A percentile compares a stretch with the other conserved stretches of the same genome.
These are phyloP conservation scores for Theileria parva DNA, from an alignment of 169 alveolate genomes.

Conservation along the genomic window DNA sequence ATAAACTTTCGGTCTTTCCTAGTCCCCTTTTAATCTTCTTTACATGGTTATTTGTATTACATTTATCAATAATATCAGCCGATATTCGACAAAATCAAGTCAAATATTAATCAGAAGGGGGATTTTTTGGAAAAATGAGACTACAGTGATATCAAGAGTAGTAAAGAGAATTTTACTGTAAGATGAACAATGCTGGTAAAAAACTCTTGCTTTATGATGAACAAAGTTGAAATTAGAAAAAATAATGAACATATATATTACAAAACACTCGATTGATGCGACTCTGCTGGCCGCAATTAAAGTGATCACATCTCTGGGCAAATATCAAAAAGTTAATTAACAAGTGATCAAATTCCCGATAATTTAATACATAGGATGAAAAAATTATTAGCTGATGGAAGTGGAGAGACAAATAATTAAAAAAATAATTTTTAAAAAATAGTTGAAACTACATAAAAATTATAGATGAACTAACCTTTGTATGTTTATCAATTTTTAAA, in stretches of 20 bases:
- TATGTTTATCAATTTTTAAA: background rate
- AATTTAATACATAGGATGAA: background rate
- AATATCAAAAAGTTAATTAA: no score
- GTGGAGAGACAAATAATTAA: background rate
- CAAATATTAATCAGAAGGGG: background rate
- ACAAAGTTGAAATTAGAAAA: background rate
- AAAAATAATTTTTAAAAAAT: no score
- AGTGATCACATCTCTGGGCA: conserved; percentile 19
- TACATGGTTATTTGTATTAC: background rate
- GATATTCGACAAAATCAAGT: background rate
- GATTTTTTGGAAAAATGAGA: background rate
- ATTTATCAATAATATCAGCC: background rate
- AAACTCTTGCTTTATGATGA: background rate
- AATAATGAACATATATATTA: conserved; percentile 1
- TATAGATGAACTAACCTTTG: background rate
- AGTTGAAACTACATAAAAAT: no score
- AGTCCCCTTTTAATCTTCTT: background rate
- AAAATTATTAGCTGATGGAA: background rate
- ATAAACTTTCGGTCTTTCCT: background rate
- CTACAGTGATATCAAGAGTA: background rate
- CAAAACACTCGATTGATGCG: conserved; percentile 13
- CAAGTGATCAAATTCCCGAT: background rate
- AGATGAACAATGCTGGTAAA: background rate
- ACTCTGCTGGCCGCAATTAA: conserved; percentile 32
- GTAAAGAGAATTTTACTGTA: background rate